Evolutionary conservation across 768 basidiomycete species (phyloP).

Genomic region (Lactarius evosmus): DNA sequence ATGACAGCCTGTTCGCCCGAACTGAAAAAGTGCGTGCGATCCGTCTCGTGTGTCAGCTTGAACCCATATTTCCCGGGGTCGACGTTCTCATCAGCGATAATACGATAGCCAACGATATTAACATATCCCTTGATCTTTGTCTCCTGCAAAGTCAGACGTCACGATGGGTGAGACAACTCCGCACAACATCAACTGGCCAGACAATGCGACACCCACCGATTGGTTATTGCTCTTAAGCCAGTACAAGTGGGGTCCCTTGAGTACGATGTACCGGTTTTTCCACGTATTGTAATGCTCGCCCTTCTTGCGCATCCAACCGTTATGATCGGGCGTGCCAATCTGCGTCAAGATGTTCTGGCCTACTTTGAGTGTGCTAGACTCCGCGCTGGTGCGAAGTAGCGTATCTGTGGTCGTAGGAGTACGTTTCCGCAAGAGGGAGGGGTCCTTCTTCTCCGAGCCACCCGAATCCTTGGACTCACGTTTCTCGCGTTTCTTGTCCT

Average conservation of each 20-base stretch:
- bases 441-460: slow-evolving; percentile 36
- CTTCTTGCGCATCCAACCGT: slow-evolving; percentile 95
- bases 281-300: slow-evolving; percentile 90
- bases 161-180: slow-evolving; percentile 2
- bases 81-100: slow-evolving; percentile 87
- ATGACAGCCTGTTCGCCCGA: slow-evolving; percentile 81
- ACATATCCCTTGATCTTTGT: slow-evolving; percentile 96
- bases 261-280: slow-evolving; percentile 88
- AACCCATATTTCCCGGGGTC: slow-evolving; percentile 94
- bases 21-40: slow-evolving; percentile 88
- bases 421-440: slow-evolving; percentile 54
- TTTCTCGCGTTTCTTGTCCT: slow-evolving; percentile 29
- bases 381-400: neutral
- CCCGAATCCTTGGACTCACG: slow-evolving; percentile 29
- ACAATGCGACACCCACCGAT: slow-evolving; percentile 37
- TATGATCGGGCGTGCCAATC: slow-evolving; percentile 86
- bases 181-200: neutral
- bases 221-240: slow-evolving; percentile 74
- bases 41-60: slow-evolving; percentile 84
- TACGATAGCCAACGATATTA: slow-evolving; percentile 86
- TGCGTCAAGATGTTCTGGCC: slow-evolving; percentile 81
- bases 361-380: slow-evolving; percentile 31
- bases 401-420: slow-evolving; percentile 34
- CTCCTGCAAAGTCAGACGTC: slow-evolving; percentile 52
- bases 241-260: slow-evolving; percentile 91